Conservation (phyloP, 768 basidiomycete species). For the Peribolospora baueri region DNA sequence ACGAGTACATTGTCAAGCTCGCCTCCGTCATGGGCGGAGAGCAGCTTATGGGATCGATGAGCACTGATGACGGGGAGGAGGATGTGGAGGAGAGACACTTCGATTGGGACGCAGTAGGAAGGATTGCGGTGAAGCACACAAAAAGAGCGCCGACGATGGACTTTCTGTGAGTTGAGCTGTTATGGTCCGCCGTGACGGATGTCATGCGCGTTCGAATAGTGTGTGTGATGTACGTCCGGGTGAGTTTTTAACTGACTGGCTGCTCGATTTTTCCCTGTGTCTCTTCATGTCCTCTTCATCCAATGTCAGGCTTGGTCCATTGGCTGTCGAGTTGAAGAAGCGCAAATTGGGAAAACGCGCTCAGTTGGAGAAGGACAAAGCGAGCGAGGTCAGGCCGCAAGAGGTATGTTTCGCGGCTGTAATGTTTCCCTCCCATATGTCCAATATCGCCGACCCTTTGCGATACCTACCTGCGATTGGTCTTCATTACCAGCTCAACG, state of each 20-base stretch:
- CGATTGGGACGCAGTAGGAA: conserved; percentile 69
- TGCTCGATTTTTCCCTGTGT: background rate
- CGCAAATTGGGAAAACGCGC: conserved; percentile 20
- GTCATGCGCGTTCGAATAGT: background rate
- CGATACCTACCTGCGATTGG: background rate
- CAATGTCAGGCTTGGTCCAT: conserved; percentile 58
- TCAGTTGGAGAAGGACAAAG: conserved; percentile 43
- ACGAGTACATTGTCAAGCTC: conserved; percentile 62
- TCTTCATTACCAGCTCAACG: conserved; percentile 25
- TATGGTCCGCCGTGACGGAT: too few species aligned
- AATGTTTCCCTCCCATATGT: background rate
- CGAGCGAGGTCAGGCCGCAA: conserved; percentile 41
- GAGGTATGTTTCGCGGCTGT: conserved; percentile 23
- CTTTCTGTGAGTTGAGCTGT: conserved; percentile 44
- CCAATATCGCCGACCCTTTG: background rate
- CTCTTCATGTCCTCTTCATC: conserved; percentile 8
- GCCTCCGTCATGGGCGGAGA: conserved; percentile 50
- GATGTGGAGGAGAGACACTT: conserved; percentile 21
- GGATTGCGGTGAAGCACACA: conserved; percentile 56
- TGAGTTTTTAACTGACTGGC: background rate
- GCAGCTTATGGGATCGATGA: conserved; percentile 23
- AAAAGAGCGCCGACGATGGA: conserved; percentile 54
- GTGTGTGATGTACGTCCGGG: background rate
- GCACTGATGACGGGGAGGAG: conserved; percentile 15
- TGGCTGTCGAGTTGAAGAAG: conserved; percentile 65